Base-by-base conservation (phyloP, 139 green algal species). In the Nannochloris sp. region DNA sequence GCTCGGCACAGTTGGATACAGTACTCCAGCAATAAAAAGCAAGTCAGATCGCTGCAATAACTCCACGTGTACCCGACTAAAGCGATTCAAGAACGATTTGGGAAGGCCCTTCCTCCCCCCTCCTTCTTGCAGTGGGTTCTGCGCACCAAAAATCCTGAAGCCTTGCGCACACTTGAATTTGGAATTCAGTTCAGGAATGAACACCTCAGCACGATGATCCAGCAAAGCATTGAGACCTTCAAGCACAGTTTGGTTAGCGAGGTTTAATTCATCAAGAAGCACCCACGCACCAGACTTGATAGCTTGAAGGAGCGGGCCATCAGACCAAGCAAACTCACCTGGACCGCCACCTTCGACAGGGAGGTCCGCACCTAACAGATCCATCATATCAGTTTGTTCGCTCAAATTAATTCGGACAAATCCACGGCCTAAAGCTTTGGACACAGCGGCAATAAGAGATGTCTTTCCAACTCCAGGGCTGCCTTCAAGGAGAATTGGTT, bases 381-480 rank as follows among this genome's bases (percentile, higher is more conserved):
- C 95, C 85, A 97, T 97, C 89, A 99, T 99, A 79, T 99, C 95
- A 0, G 93, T 99, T 74, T 99, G 90, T 74, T 96, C 89, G 32
- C 72, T 87, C 45, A 98, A 78, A 77, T 99, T 99, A 75, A 99
- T 95, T 66, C 95, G 86, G 36, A 98, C 83, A 51, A 95, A 68
- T 45, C 48, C 33, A 25, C 85, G 81, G 2, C 85, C 85, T 15
- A 84, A 70, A 12, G 78, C 74, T 9, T 61, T 61, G 0, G 93
- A 89, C 7, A 99, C 57, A 9, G 92, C 92, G 1, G 86, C 71
- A 2, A 99, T 76, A 32, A 99, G 76, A 12, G 68, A 89, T 29
- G 86, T 99, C 84, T 99, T 99, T 54, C 95, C 95, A 10, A 99
- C 95, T 2, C 95, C 95, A 0, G 95, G 95, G 32, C 68, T 88